These are phyloP conservation scores for Stachybotrys echinatus DNA, from an alignment of 2,329 filamentous ascomycete species.

Conservation along the genomic window DNA sequence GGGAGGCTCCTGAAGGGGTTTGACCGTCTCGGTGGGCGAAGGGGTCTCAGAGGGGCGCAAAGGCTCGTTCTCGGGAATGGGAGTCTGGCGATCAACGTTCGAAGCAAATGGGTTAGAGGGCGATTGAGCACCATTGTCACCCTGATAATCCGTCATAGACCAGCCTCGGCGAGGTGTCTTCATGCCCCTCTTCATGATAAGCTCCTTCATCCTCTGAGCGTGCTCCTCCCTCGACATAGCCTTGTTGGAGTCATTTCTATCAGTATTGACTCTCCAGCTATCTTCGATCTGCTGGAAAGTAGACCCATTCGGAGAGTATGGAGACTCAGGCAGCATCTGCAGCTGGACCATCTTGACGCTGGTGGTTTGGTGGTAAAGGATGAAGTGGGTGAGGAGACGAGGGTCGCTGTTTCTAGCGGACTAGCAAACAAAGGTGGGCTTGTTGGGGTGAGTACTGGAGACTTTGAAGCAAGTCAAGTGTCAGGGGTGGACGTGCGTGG, in stretches of 20 bases:
- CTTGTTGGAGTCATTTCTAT: slow-evolving; percentile 13
- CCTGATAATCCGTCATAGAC: slow-evolving; percentile 40
- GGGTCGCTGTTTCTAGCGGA: too few species aligned
- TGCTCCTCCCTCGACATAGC: slow-evolving; percentile 36
- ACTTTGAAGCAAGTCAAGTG: background rate
- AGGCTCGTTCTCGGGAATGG: slow-evolving; percentile 29
- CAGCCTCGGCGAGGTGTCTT: slow-evolving; percentile 39
- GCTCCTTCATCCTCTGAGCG: slow-evolving; percentile 29
- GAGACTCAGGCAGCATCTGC: slow-evolving; percentile 21
- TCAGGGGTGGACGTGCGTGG: background rate
- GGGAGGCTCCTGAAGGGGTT: slow-evolving; percentile 6
- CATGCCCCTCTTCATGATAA: slow-evolving; percentile 29
- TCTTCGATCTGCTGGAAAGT: slow-evolving; percentile 16
- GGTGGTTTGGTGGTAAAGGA: too few species aligned
- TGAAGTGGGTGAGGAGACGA: too few species aligned
- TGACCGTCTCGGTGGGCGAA: slow-evolving; percentile 5
- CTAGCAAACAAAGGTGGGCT: too few species aligned
- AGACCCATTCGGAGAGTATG: slow-evolving; percentile 18
- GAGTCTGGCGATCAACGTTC: slow-evolving; percentile 18
- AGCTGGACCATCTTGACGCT: slow-evolving; percentile 28
- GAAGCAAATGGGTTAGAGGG: slow-evolving; percentile 13
- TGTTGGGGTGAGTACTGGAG: background rate
- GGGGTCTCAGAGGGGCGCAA: slow-evolving; percentile 6
- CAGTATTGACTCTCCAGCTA: slow-evolving; percentile 11
- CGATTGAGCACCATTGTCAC: slow-evolving; percentile 17